Percentiles rank a stretch among this genome's conserved stretches.
Conservation (phyloP, 441 rosid species). For the Populus hybrid region DNA sequence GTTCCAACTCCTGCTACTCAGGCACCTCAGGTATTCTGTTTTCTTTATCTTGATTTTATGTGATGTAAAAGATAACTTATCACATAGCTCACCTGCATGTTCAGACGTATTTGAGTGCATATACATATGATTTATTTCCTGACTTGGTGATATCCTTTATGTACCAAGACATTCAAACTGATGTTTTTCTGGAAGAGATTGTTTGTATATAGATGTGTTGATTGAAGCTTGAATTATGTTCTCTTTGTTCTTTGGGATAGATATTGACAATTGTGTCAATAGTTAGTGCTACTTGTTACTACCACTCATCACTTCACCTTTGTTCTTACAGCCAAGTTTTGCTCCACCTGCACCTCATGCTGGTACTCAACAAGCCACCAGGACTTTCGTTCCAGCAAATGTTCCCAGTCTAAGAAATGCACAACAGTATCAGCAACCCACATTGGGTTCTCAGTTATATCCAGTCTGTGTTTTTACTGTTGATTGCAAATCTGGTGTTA, state of each 20-base stretch:
- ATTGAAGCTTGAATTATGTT: background rate
- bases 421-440: constrained; percentile 86
- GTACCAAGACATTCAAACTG: background rate
- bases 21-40: constrained; percentile 47
- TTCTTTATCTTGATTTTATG: background rate
- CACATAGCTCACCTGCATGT: background rate
- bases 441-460: constrained; percentile 75
- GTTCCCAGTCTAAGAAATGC: constrained; percentile 75
- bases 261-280: too few species aligned
- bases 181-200: background rate
- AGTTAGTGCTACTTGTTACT: too few species aligned
- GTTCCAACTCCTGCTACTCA: constrained; percentile 49
- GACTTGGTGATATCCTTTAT: too few species aligned
- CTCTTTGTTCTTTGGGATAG: background rate
- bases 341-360: constrained; percentile 52
- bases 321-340: constrained; percentile 51
- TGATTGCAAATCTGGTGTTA: constrained; percentile 11
- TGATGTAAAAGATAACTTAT: background rate
- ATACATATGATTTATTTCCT: too few species aligned
- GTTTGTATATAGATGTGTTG: background rate
- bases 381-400: constrained; percentile 84
- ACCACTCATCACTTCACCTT: background rate
- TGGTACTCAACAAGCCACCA: constrained; percentile 52
- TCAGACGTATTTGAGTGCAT: too few species aligned
- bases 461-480: constrained; percentile 50